These are phyloP conservation scores for Kentomonas sorsogonicus DNA, from an alignment of 208 protist species.

Conservation along the genomic window DNA sequence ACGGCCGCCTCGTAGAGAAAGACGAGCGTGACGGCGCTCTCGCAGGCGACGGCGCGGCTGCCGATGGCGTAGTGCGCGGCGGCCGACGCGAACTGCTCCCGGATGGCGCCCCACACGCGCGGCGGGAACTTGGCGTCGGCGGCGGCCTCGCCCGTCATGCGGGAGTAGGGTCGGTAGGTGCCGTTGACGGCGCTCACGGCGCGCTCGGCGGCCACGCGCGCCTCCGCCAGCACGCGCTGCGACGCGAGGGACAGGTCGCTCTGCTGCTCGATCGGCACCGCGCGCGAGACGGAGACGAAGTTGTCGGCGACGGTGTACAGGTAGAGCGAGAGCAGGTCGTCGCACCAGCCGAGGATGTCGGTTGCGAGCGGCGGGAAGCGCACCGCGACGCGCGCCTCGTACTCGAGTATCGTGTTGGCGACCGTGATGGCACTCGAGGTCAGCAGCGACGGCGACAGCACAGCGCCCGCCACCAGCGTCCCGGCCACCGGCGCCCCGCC, in stretches of 20 bases:
- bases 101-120: conserved; percentile 53
- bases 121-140: conserved; percentile 47
- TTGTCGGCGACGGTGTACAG: conserved; percentile 80
- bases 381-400: conserved; percentile 64
- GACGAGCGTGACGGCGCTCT: conserved; percentile 54
- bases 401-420: conserved; percentile 67
- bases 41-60: conserved; percentile 52
- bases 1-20: conserved; percentile 56
- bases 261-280: conserved; percentile 67
- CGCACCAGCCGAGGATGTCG: conserved; percentile 63
- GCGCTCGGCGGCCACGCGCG: conserved; percentile 38
- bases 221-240: conserved; percentile 41
- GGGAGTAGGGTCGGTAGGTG: conserved; percentile 15
- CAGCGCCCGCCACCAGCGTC: conserved; percentile 21
- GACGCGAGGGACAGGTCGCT: conserved; percentile 43
- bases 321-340: conserved; percentile 63
- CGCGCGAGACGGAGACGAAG: conserved; percentile 79
- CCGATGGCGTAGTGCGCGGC: conserved; percentile 60
- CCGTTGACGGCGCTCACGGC: conserved; percentile 31
- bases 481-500: background rate
- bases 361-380: conserved; percentile 69
- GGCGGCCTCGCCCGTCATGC: background rate
- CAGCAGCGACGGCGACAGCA: conserved; percentile 33
- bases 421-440: conserved; percentile 51
- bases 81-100: conserved; percentile 39